phyloP scores from a whole-genome alignment of 345 rosid genomes.

The Crucihimalaya himalaica region DNA sequence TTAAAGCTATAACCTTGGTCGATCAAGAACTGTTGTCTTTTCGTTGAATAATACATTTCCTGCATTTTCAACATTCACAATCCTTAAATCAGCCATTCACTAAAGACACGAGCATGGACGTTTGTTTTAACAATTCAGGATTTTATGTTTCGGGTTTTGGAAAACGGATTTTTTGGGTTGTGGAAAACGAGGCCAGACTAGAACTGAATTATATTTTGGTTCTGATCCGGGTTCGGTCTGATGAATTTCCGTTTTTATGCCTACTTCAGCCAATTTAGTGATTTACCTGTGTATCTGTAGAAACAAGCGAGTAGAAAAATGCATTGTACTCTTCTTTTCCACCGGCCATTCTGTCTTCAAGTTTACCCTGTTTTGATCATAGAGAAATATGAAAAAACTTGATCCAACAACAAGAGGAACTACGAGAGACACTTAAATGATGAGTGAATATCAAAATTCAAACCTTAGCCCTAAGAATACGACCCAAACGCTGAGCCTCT shows the following conservation, averaged over 20 bases:
- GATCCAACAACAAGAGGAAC: not conserved
- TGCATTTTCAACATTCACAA: not conserved
- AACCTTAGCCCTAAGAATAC: slow-evolving; percentile 99
- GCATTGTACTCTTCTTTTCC: slow-evolving; percentile 99
- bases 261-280: not conserved
- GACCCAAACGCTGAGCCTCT: slow-evolving; percentile 96
- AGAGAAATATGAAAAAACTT: not conserved
- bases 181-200: too few relatives aligned
- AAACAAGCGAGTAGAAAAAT: slow-evolving; percentile 93
- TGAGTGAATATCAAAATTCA: not conserved
- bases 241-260: not conserved
- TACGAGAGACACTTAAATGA: not conserved
- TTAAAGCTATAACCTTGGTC: slow-evolving; percentile 97
- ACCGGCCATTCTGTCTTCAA: slow-evolving; percentile 96
- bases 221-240: not conserved
- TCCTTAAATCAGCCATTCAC: not conserved
- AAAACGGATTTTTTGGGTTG: too few relatives aligned
- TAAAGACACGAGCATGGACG: not conserved
- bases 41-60: slow-evolving; percentile 94
- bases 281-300: slow-evolving; percentile 89
- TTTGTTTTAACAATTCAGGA: not conserved
- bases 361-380: slow-evolving; percentile 67
- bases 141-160: not conserved
- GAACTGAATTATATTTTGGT: not conserved
- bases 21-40: slow-evolving; percentile 90